Evolutionary conservation across 495 filamentous ascomycete species (phyloP), one percentile per base, ranked within the genome.

Genomic region (Aspergillus mulundensis): DNA sequence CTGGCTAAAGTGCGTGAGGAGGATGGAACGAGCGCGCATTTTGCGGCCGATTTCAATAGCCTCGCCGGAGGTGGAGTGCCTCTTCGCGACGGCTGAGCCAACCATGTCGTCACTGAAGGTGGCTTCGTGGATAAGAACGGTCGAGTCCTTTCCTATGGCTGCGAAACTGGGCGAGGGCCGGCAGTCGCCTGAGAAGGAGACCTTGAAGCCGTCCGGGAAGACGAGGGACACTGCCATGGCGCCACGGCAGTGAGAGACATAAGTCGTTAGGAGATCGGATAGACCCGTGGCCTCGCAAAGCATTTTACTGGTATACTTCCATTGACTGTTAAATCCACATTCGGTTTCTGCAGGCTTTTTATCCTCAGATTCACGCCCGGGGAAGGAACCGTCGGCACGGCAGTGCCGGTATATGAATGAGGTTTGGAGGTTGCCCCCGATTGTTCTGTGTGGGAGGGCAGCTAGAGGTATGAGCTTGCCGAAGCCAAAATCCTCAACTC

Each of bases 1-100:
- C 69, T 98, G 94, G 28, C 84, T 88, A 72, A 98, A 98, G 71
- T 98, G 94, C 20, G 95, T 97, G 40, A 98, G 76, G 52, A 97
- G 61, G 16, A 92, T 81, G 19, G 86, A 74, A 50, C 81, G 77
- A 1, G 91, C 93, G 14, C 79, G 64, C 95, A 98, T 98, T 24
- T 70, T 70, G 23, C 77, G 78, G 21, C 85, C 95, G 5, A 97
- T 80, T 39, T 77, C 81, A 14, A 98, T 75, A 14, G 94, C 94
- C 70, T 97, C 94, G 15, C 80, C 75, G 36, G 86, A 85, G 7
- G 94, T 98, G 18, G 80, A 88, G 70, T 98, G 94, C 64, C 87
- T 93, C 80, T 98, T 98, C 34, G 89, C 90, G 1, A 79, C 64
- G 11, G 94, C 94, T 48, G 95, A 90, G 4, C 80, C 84, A 14